A percentile compares a stretch with the other conserved stretches of the same genome.
Evolutionary conservation across 2,329 filamentous ascomycete genomes (phyloP).

Genomic region (Fusarium sublunatum): DNA sequence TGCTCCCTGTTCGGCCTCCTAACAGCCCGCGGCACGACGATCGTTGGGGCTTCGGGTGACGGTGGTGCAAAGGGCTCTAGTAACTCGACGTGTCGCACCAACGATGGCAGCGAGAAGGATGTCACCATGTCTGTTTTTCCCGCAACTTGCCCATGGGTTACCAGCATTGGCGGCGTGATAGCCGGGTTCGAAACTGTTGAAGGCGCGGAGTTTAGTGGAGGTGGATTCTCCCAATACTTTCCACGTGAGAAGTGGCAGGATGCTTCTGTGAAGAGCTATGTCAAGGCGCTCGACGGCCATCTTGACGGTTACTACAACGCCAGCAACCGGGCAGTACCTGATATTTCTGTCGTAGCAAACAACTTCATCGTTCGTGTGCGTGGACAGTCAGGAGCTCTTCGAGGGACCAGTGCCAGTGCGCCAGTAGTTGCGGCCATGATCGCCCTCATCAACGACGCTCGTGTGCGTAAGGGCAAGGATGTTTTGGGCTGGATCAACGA

Average conservation of each 20-base stretch:
- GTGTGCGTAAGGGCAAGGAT: slow-evolving; percentile 60
- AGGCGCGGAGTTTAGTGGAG: slow-evolving; percentile 59
- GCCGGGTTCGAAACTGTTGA: slow-evolving; percentile 52
- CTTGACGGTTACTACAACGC: slow-evolving; percentile 59
- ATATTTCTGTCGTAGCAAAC: slow-evolving; percentile 66
- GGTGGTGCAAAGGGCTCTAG: slow-evolving; percentile 58
- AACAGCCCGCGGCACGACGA: slow-evolving; percentile 62
- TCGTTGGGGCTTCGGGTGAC: slow-evolving; percentile 65
- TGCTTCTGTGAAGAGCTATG: slow-evolving; percentile 54
- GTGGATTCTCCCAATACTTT: slow-evolving; percentile 66
- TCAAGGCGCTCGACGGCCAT: slow-evolving; percentile 54
- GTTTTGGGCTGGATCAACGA: slow-evolving; percentile 67
- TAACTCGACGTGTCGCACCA: slow-evolving; percentile 65
- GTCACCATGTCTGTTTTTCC: slow-evolving; percentile 73
- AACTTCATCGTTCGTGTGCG: slow-evolving; percentile 60
- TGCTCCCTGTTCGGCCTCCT: slow-evolving; percentile 66
- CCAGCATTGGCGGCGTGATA: slow-evolving; percentile 70
- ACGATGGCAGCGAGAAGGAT: slow-evolving; percentile 67
- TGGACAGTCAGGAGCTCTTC: slow-evolving; percentile 45
- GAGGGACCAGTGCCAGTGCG: slow-evolving; percentile 64
- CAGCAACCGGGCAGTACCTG: slow-evolving; percentile 61
- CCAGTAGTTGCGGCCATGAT: slow-evolving; percentile 67
- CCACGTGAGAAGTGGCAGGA: slow-evolving; percentile 59
- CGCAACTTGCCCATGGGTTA: slow-evolving; percentile 74
- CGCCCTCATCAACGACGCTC: slow-evolving; percentile 64